phyloP scores from a whole-genome alignment of 371 early-diverging fungal genomes.

The Mortierella sp. region DNA sequence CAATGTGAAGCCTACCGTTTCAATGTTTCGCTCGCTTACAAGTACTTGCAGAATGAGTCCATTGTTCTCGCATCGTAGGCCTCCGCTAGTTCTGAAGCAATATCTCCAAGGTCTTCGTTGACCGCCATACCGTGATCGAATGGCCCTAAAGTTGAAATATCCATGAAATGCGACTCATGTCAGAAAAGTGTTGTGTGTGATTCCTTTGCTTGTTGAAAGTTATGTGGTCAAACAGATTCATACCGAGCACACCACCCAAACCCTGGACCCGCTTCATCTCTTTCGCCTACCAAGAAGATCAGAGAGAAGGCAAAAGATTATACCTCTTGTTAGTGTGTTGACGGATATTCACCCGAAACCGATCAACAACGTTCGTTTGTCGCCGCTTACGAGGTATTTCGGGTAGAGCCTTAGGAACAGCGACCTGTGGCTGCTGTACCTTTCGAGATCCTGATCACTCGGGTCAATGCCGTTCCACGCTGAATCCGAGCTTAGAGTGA shows the following conservation, averaged over 20 bases:
- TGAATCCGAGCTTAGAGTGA: conserved; percentile 21
- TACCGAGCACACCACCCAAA: conserved; percentile 66
- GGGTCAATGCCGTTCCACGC: conserved; percentile 11
- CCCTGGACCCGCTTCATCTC: conserved; percentile 70
- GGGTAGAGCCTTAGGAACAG: conserved; percentile 78
- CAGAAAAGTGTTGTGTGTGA: too few species aligned
- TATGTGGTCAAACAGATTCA: not conserved
- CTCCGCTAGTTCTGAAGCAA: conserved; percentile 61
- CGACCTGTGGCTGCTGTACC: conserved; percentile 60
- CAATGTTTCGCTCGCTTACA: conserved; percentile 56
- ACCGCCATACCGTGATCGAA: too few species aligned
- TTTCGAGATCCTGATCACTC: conserved; percentile 63
- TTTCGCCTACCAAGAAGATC: conserved; percentile 58
- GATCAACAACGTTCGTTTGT: not conserved
- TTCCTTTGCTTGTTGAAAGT: not conserved
- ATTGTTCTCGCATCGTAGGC: conserved; percentile 57
- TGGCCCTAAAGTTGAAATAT: conserved; percentile 45
- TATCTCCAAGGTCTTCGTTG: conserved; percentile 62
- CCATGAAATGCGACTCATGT: not conserved
- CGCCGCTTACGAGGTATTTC: conserved; percentile 63
- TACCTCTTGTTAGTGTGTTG: too few species aligned
- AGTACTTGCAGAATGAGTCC: conserved; percentile 76
- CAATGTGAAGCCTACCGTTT: not conserved
- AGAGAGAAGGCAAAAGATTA: not conserved
- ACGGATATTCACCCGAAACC: not conserved